Evolutionary conservation across 2,329 filamentous ascomycete species (phyloP), one percentile per base, ranked within the genome.

Genomic region (Penicillium sp.): DNA sequence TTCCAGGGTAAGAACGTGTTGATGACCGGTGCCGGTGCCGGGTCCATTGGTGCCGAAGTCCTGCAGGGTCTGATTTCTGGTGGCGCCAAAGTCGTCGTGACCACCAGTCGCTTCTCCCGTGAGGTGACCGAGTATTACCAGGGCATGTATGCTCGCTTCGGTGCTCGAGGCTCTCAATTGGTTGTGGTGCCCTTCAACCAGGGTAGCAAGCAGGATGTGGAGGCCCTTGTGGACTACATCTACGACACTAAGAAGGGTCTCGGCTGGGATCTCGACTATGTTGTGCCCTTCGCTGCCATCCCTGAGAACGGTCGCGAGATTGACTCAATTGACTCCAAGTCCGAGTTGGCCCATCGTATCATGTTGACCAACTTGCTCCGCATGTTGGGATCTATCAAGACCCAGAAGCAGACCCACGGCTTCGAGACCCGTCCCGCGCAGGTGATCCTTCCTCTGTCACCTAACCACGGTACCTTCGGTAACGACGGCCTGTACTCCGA

Each of bases 91-190:
- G 94, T 98, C 36, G 77, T 97, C 45, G 94, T 98, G 50, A 98
- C 93, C 11, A 98, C 93, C 13, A 95, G 88, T 65, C 85, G 93
- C 59, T 98, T 93, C 78, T 98, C 93, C 12, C 88, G 90, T 39
- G 87, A 96, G 70, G 93, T 98, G 48, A 98, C 93, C 5, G 93
- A 98, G 75, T 98, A 97, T 76, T 98, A 98, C 74, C 93, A 98
- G 73, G 84, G 89, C 48, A 97, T 98, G 87, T 98, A 98, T 71
- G 87, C 90, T 54, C 87, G 90, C 52, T 95, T 87, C 63, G 93
- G 93, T 63, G 88, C 89, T 52, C 87, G 89, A 56, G 93, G 93
- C 56, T 97, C 93, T 49, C 90, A 97, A 74, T 85, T 98, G 47
- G 89, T 98, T 36, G 93, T 98, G 47, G 94, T 97, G 47, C 93